Evolutionary conservation across 139 green algal genomes (phyloP).

Genomic region (Chlamydomonas applanata): DNA sequence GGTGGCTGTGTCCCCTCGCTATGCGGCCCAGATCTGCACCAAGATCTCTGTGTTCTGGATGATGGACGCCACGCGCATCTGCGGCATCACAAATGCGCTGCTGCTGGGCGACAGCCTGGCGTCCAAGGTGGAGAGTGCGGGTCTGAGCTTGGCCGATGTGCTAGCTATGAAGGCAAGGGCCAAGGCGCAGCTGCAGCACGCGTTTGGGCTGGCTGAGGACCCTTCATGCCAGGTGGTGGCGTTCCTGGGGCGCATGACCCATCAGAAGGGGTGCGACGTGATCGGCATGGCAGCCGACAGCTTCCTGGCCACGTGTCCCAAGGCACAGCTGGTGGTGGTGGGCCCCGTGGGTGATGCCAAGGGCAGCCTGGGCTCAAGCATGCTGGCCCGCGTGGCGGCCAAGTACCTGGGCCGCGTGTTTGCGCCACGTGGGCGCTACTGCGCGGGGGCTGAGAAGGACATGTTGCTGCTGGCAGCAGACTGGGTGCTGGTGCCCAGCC

Average conservation of each 20-base stretch:
- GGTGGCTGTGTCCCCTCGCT: slow-evolving; percentile 42
- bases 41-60: slow-evolving; percentile 39
- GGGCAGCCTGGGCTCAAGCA: slow-evolving; percentile 14
- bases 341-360: slow-evolving; percentile 39
- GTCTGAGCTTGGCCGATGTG: slow-evolving; percentile 16
- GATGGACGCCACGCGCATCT: slow-evolving; percentile 20
- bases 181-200: slow-evolving; percentile 30
- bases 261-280: slow-evolving; percentile 49
- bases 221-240: slow-evolving; percentile 22
- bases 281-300: slow-evolving; percentile 20
- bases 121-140: not conserved
- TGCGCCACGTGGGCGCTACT: slow-evolving; percentile 37
- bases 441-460: slow-evolving; percentile 38
- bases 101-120: slow-evolving; percentile 16
- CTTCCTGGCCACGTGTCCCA: slow-evolving; percentile 13
- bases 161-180: slow-evolving; percentile 21
- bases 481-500: slow-evolving; percentile 43
- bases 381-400: slow-evolving; percentile 11
- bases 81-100: slow-evolving; percentile 26
- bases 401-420: slow-evolving; percentile 31
- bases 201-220: slow-evolving; percentile 24
- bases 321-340: slow-evolving; percentile 35
- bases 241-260: slow-evolving; percentile 44
- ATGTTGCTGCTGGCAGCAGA: slow-evolving; percentile 34
- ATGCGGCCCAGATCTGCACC: slow-evolving; percentile 25